Evolutionary conservation across 768 basidiomycete genomes (phyloP).

Genomic region (Tylopilus rubrobrunneus): DNA sequence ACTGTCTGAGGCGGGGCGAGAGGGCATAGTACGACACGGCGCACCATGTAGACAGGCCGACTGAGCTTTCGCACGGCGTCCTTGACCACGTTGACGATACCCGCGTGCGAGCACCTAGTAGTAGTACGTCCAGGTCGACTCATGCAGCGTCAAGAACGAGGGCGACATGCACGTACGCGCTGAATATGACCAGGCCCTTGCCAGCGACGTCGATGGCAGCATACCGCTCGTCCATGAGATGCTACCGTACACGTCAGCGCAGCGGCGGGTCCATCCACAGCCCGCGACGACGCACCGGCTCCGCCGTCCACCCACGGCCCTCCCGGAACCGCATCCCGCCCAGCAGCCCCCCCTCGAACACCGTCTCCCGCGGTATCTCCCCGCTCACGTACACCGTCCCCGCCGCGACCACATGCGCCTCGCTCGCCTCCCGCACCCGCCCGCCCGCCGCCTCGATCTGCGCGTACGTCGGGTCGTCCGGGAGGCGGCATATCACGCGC

Average conservation of each 20-base stretch:
- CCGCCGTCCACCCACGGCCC: slow-evolving; percentile 43
- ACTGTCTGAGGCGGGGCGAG: not conserved
- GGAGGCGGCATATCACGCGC: slow-evolving; percentile 55
- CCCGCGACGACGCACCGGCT: slow-evolving; percentile 40
- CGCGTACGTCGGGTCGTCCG: slow-evolving; percentile 69
- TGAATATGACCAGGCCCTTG: slow-evolving; percentile 80
- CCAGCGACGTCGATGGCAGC: slow-evolving; percentile 72
- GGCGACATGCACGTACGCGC: slow-evolving; percentile 52
- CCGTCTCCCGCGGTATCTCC: slow-evolving; percentile 67
- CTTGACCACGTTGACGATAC: slow-evolving; percentile 78
- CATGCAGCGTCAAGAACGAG: not conserved
- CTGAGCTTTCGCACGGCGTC: slow-evolving; percentile 60
- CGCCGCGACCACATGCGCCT: slow-evolving; percentile 64
- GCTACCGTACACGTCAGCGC: slow-evolving; percentile 33
- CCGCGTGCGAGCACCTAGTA: slow-evolving; percentile 67
- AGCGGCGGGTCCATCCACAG: too few relatives aligned
- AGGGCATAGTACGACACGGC: not conserved
- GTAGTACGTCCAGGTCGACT: too few relatives aligned
- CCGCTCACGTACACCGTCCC: slow-evolving; percentile 75
- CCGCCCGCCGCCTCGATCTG: slow-evolving; percentile 57
- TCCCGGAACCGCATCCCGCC: slow-evolving; percentile 63
- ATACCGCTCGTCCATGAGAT: slow-evolving; percentile 83
- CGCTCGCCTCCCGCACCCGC: slow-evolving; percentile 47
- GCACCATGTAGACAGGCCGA: slow-evolving; percentile 74
- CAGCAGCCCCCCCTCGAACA: slow-evolving; percentile 64